These are phyloP conservation scores for Metschnikowia borealis DNA, from an alignment of 805 yeast species.

Conservation along the genomic window DNA sequence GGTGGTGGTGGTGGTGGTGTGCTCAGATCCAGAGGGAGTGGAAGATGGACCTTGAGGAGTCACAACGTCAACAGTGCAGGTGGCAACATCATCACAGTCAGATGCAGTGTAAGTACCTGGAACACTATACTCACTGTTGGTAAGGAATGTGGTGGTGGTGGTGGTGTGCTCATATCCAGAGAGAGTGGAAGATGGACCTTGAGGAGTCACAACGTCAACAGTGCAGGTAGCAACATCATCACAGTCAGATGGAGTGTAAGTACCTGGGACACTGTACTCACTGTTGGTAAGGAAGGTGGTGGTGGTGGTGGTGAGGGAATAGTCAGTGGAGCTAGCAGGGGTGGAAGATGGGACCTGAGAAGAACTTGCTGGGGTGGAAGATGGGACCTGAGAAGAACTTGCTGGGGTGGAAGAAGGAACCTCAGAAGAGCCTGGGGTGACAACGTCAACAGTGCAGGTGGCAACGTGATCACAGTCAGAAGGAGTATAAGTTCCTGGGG, in stretches of 20 bases:
- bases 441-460: conserved; percentile 3
- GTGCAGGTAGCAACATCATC: background rate
- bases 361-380: background rate
- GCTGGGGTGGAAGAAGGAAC: background rate
- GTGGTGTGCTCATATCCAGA: background rate
- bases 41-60: too few relatives aligned
- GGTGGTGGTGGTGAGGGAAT: background rate
- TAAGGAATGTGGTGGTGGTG: background rate
- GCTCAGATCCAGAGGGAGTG: background rate
- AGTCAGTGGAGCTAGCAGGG: background rate
- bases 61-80: conserved; percentile 1
- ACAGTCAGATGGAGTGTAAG: conserved; percentile 4
- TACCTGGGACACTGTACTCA: background rate
- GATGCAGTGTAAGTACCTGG: conserved; percentile 2
- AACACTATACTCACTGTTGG: background rate
- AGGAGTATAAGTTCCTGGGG: conserved; percentile 3
- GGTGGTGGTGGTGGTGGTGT: conserved; percentile 2
- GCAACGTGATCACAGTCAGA: background rate
- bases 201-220: background rate
- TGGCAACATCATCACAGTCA: conserved; percentile 1
- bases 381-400: background rate
- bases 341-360: background rate
- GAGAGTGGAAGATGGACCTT: background rate
- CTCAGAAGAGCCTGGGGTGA: background rate
- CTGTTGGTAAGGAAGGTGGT: background rate